phyloP scores from a whole-genome alignment of 2,329 filamentous ascomycete genomes.

The Coniella lustricola region DNA sequence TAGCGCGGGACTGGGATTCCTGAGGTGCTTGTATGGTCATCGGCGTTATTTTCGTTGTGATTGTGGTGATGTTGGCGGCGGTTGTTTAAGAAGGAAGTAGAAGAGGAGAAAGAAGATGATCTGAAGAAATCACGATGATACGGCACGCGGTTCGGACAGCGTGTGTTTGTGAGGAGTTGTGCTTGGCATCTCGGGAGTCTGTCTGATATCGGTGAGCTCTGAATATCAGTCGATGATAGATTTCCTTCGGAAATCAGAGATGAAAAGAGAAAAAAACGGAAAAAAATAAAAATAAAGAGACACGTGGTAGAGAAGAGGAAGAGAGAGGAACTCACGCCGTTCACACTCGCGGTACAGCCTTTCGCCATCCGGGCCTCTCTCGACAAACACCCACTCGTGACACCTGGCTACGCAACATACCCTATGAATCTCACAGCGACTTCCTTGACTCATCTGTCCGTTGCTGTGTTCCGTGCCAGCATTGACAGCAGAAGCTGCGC shows the following conservation, averaged over 20 bases:
- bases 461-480: too few relatives aligned
- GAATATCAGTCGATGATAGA: background rate
- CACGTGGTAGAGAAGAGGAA: background rate
- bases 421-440: constrained; percentile 8
- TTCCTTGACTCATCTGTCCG: too few relatives aligned
- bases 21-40: too few relatives aligned
- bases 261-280: background rate
- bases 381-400: constrained; percentile 6
- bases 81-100: too few relatives aligned
- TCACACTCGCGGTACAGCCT: constrained; percentile 5
- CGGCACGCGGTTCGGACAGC: constrained; percentile 6
- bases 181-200: constrained; percentile 10
- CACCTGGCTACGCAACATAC: constrained; percentile 4
- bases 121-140: background rate
- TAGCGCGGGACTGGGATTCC: background rate
- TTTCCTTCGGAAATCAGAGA: too few relatives aligned
- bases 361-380: constrained; percentile 6
- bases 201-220: constrained; percentile 3
- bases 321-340: background rate
- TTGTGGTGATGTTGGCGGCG: background rate
- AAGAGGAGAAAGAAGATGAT: too few relatives aligned
- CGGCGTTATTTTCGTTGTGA: too few relatives aligned
- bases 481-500: background rate
- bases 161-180: background rate
- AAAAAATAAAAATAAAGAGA: background rate